These are phyloP conservation scores for Botrytis medusae DNA, from an alignment of 2,329 filamentous ascomycete species.

Conservation along the genomic window DNA sequence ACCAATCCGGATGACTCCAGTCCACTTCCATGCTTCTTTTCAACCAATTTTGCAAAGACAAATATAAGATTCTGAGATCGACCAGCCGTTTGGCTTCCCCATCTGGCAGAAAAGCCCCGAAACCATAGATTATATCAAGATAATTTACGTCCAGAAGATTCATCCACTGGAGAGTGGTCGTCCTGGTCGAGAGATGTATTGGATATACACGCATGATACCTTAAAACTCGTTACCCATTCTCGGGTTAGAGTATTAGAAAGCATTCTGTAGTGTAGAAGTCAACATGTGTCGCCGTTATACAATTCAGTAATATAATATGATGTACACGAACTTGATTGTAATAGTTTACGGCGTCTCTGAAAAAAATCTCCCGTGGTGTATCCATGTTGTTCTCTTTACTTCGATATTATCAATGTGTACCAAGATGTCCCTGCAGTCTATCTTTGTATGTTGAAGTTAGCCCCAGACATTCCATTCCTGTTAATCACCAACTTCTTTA, in stretches of 20 bases:
- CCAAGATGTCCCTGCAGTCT: accelerated
- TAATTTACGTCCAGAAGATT: background rate
- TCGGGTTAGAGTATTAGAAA: background rate
- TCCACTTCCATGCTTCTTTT: background rate
- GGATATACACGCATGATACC: accelerated
- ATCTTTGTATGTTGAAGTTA: background rate
- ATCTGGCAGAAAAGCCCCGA: background rate
- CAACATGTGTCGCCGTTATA: background rate
- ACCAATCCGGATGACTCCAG: background rate
- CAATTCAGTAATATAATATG: background rate
- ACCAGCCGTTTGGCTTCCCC: background rate
- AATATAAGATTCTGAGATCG: background rate
- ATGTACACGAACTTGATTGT: background rate
- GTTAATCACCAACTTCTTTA: no score
- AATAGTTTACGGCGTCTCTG: background rate
- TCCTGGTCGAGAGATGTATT: accelerated
- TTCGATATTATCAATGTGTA: background rate
- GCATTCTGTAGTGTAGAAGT: background rate
- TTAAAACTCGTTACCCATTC: accelerated
- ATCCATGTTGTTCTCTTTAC: background rate
- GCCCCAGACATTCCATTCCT: background rate
- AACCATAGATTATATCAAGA: background rate
- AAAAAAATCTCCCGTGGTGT: background rate
- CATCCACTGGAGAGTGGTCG: background rate
- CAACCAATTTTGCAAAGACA: background rate